phyloP scores from a whole-genome alignment of 768 basidiomycete genomes.

The Leccinum broughii region DNA sequence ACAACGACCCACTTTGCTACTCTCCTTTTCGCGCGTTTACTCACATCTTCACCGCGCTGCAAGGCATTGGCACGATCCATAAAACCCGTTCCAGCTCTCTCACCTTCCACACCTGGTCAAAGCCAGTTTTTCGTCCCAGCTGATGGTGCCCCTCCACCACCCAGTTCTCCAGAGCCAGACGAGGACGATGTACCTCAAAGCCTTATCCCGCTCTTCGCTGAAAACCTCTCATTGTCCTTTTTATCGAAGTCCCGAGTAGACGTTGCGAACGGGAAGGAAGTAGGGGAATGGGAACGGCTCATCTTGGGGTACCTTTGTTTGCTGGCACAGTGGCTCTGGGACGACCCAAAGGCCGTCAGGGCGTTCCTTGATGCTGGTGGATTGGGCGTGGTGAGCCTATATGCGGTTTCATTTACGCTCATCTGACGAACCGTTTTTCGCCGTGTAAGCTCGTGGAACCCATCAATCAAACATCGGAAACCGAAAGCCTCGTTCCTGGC shows the following conservation, averaged over 20 bases:
- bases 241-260: constrained; percentile 64
- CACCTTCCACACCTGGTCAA: constrained; percentile 32
- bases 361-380: constrained; percentile 92
- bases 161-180: constrained; percentile 39
- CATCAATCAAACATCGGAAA: constrained; percentile 85
- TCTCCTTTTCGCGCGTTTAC: constrained; percentile 77
- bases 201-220: constrained; percentile 82
- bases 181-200: constrained; percentile 69
- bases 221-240: constrained; percentile 86
- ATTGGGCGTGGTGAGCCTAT: constrained; percentile 75
- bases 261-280: constrained; percentile 59
- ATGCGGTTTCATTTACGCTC: neutral
- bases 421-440: neutral
- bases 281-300: constrained; percentile 87
- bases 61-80: constrained; percentile 67
- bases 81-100: constrained; percentile 45
- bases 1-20: constrained; percentile 73
- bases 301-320: constrained; percentile 84
- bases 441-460: constrained; percentile 81
- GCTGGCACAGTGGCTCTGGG: constrained; percentile 95
- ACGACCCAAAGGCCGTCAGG: constrained; percentile 83
- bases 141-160: constrained; percentile 48
- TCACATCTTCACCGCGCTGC: constrained; percentile 63
- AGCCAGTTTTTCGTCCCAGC: constrained; percentile 76
- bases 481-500: constrained; percentile 84